Evolutionary conservation across 495 filamentous ascomycete genomes (phyloP).

Genomic region (Penicillium taxi): DNA sequence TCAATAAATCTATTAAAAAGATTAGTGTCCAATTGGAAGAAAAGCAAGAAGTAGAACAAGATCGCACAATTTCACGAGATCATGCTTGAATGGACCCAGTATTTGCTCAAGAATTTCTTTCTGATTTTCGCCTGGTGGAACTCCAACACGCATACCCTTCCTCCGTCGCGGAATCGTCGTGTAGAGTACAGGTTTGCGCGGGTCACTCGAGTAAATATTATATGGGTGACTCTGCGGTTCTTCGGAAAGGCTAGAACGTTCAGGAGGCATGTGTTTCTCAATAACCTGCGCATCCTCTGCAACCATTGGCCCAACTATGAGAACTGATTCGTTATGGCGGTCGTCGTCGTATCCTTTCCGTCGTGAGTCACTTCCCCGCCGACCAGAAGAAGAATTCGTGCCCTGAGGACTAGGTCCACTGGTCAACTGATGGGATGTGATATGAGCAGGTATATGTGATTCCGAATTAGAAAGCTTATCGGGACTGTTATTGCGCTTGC

Average conservation of each 20-base stretch:
- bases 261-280: constrained; percentile 43
- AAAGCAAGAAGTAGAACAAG: background rate
- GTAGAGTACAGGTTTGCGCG: constrained; percentile 41
- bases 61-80: constrained; percentile 43
- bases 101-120: constrained; percentile 49
- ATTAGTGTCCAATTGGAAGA: constrained; percentile 4
- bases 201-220: constrained; percentile 44
- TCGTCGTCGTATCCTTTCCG: constrained; percentile 30
- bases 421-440: constrained; percentile 9
- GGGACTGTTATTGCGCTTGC: constrained; percentile 34
- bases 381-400: constrained; percentile 22
- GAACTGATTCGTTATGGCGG: constrained; percentile 40
- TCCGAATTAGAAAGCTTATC: constrained; percentile 15
- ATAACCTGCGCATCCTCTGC: constrained; percentile 47
- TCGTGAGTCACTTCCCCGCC: constrained; percentile 27
- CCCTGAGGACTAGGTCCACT: constrained; percentile 24
- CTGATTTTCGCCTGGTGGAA: constrained; percentile 45
- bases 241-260: constrained; percentile 29
- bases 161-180: constrained; percentile 40
- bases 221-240: constrained; percentile 39
- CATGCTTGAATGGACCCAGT: constrained; percentile 43
- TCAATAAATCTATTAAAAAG: constrained; percentile 35
- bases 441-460: no score
- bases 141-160: constrained; percentile 39
- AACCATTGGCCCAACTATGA: constrained; percentile 45